Evolutionary conservation across 495 filamentous ascomycete genomes (phyloP), one percentile per base, ranked within the genome.

Genomic region (Penicillium macrosclerotiorum): DNA sequence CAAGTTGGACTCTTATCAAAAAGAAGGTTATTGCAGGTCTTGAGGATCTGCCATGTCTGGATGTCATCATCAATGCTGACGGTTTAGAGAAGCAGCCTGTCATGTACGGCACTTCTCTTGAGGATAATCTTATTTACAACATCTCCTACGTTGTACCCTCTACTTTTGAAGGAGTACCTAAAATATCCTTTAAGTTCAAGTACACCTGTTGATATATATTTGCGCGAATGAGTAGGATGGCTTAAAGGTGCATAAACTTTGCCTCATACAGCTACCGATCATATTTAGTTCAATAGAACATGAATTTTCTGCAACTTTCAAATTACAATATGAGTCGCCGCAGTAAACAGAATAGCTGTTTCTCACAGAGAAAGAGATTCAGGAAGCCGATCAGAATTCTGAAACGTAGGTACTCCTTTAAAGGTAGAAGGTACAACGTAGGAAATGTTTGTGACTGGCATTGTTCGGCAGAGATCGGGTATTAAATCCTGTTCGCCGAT

Each of bases 161-260:
- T 8, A 46, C 42, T 14, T 62, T 64, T 27, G 30, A 31, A 8
- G 61, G 61, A 0, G 39, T 42, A 1, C 61, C 61, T 6, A 54
- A 42, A 41, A 43, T 64, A 1, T 30, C 49, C 3, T 60, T 64
- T 24, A 47, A 52, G 20, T 41, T 64, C 30, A 39, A 48, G 13
- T 64, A 60, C 38, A 57, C 55, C n/a, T 64, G 61, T 34, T 64
- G 48, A 44, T 30, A 5, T n/a, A n/a, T n/a, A n/a, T n/a, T n/a
- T n/a, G n/a, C n/a, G n/a, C n/a, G n/a, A n/a, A n/a, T n/a, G n/a
- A n/a, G n/a, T n/a, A n/a, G n/a, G n/a, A n/a, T n/a, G n/a, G n/a
- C n/a, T n/a, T n/a, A n/a, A n/a, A n/a, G n/a, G n/a, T n/a, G n/a
- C n/a, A n/a, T n/a, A n/a, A n/a, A n/a, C n/a, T n/a, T n/a, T n/a